Evolutionary conservation across 2,329 filamentous ascomycete genomes (phyloP).

Genomic region (Paraphaeosphaeria minitans): DNA sequence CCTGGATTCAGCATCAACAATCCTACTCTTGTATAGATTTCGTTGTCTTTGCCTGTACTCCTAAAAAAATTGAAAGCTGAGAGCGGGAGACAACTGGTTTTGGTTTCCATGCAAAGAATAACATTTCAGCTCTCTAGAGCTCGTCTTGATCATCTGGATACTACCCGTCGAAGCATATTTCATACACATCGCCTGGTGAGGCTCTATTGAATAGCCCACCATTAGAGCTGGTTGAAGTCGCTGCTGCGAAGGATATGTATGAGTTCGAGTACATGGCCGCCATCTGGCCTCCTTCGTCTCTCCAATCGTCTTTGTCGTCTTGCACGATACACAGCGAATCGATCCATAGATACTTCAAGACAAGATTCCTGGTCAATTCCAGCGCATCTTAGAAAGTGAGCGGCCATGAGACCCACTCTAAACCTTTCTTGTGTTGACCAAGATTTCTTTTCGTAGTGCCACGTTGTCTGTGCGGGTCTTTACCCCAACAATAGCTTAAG

Average conservation of each 20-base stretch:
- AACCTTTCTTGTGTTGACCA: background rate
- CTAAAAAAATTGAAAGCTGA: too few relatives aligned
- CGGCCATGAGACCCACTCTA: background rate
- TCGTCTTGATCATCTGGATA: too few relatives aligned
- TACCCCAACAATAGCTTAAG: slow-evolving; percentile 14
- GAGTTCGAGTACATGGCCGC: slow-evolving; percentile 1
- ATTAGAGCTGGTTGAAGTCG: background rate
- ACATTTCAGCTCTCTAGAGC: too few relatives aligned
- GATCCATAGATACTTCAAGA: slow-evolving; percentile 2
- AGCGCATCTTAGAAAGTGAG: background rate
- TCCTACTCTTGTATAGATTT: too few relatives aligned
- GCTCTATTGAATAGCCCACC: background rate
- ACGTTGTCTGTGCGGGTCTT: background rate
- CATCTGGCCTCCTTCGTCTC: slow-evolving; percentile 7
- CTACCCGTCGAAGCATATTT: background rate
- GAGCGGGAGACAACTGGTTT: too few relatives aligned
- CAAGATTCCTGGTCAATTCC: background rate
- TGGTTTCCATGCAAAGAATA: too few relatives aligned
- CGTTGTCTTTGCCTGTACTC: too few relatives aligned
- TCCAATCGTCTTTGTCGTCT: background rate
- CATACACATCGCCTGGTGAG: background rate
- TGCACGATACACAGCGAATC: background rate
- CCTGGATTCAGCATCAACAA: too few relatives aligned
- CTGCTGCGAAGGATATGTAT: slow-evolving; percentile 3
- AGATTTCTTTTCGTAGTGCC: background rate